These are phyloP conservation scores for Miamiensis avidus DNA, from an alignment of 169 alveolate species.

Conservation along the genomic window DNA sequence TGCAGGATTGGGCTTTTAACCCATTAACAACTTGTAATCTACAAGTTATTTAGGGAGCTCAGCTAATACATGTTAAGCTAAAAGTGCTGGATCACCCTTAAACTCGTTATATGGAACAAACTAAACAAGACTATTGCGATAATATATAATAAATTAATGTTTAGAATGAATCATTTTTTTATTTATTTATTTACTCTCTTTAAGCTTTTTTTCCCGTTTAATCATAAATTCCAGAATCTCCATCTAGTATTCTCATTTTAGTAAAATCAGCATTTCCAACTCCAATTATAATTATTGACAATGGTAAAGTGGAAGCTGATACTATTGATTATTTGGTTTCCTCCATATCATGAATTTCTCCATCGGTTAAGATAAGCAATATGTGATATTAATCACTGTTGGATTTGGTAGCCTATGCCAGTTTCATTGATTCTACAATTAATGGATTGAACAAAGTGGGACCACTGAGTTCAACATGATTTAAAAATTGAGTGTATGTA, in stretches of 20 bases:
- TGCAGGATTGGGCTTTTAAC: conserved; percentile 44
- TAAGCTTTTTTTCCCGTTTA: conserved; percentile 50
- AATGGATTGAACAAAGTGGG: conserved; percentile 81
- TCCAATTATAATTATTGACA: conserved; percentile 83
- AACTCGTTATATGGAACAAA: conserved; percentile 81
- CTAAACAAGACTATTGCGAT: conserved; percentile 61
- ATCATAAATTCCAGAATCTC: conserved; percentile 67
- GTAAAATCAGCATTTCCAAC: conserved; percentile 79
- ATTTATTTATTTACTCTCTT: conserved; percentile 61
- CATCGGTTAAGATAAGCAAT: conserved; percentile 84
- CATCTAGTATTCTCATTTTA: conserved; percentile 73
- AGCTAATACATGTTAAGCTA: conserved; percentile 84
- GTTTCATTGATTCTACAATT: conserved; percentile 47
- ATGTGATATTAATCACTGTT: conserved; percentile 52
- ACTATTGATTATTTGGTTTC: conserved; percentile 59
- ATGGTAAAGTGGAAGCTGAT: conserved; percentile 65
- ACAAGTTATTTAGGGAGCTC: conserved; percentile 86
- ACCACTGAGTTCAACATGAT: conserved; percentile 62
- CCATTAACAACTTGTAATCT: conserved; percentile 56
- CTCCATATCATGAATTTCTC: conserved; percentile 70
- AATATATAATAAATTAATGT: too few species aligned
- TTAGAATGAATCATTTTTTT: too few species aligned
- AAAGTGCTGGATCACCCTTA: conserved; percentile 52
- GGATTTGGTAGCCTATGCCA: conserved; percentile 12
- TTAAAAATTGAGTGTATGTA: conserved; percentile 62